These are phyloP conservation scores for Cylindrotheca fusiformis DNA, from an alignment of 108 stramenopile genomes.

Conservation along the genomic window DNA sequence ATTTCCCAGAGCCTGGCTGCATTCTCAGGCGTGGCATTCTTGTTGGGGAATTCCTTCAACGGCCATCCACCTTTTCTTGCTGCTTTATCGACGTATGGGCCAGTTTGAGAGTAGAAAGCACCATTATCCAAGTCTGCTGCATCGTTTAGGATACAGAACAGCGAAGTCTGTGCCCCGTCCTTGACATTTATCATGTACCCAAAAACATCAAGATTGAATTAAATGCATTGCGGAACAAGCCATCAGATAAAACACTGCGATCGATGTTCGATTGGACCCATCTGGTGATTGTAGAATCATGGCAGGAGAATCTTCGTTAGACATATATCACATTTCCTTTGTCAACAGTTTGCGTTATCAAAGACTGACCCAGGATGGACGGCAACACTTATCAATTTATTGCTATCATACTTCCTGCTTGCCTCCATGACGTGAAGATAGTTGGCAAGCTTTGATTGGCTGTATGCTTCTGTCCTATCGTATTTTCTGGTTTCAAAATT, in stretches of 20 bases:
- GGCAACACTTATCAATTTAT: constrained; percentile 23
- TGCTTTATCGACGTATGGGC: constrained; percentile 20
- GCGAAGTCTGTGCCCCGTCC: constrained; percentile 25
- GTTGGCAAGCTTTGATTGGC: constrained; percentile 29
- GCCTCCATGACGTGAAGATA: constrained; percentile 30
- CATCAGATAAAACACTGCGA: constrained; percentile 1
- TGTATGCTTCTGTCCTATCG: constrained; percentile 7
- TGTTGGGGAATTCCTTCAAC: constrained; percentile 17
- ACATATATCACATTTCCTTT: no score
- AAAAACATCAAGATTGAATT: constrained; percentile 6
- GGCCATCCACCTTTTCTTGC: constrained; percentile 23
- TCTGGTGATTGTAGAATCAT: no score
- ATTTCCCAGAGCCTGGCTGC: constrained; percentile 32
- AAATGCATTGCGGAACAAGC: neutral
- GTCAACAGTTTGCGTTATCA: no score
- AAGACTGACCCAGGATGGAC: constrained; percentile 40
- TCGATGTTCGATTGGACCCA: constrained; percentile 26
- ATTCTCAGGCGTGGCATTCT: constrained; percentile 18
- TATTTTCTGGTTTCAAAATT: constrained; percentile 25
- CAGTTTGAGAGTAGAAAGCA: constrained; percentile 28
- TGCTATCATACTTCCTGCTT: constrained; percentile 14
- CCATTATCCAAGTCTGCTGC: constrained; percentile 27
- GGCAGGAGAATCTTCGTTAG: no score
- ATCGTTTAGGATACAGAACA: constrained; percentile 26
- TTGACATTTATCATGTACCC: constrained; percentile 26